phyloP scores from a whole-genome alignment of 192 early-diverging fungal genomes.

The Funneliformis geosporum region DNA sequence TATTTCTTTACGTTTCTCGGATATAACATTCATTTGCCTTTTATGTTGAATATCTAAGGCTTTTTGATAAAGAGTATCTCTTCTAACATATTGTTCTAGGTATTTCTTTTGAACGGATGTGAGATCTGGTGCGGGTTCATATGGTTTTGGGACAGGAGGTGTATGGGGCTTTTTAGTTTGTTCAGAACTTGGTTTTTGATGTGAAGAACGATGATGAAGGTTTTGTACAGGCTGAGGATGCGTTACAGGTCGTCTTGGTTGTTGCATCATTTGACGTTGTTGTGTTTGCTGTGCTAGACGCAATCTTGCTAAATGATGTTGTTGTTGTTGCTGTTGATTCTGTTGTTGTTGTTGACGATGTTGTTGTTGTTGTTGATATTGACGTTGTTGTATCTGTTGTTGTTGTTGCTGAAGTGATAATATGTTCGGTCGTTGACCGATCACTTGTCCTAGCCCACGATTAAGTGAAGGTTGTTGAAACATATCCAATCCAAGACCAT shows the following conservation, averaged over 20 bases:
- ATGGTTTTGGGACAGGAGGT: neutral
- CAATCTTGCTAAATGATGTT: neutral
- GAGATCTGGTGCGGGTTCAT: conserved; percentile 40
- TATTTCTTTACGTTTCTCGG: conserved; percentile 47
- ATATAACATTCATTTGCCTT: conserved; percentile 44
- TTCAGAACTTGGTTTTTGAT: neutral
- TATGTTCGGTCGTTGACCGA: neutral
- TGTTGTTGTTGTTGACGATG: conserved; percentile 6
- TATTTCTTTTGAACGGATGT: conserved; percentile 39
- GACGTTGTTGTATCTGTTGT: conserved; percentile 18
- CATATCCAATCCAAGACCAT: conserved; percentile 25
- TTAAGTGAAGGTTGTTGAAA: neutral
- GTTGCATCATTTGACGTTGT: conserved; percentile 26
- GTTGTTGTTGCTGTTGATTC: neutral
- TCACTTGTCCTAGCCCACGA: conserved; percentile 5
- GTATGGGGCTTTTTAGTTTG: neutral
- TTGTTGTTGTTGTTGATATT: conserved; percentile 16
- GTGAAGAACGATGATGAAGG: neutral
- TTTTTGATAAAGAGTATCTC: conserved; percentile 51
- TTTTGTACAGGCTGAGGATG: neutral
- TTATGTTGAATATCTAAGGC: conserved; percentile 53
- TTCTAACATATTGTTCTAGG: conserved; percentile 44
- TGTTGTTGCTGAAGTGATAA: conserved; percentile 5
- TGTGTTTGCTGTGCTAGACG: conserved; percentile 7
- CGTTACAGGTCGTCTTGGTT: neutral